Evolutionary conservation across 441 rosid species (phyloP), one percentile per base, ranked within the genome.

Genomic region (Lepidium campestre): DNA sequence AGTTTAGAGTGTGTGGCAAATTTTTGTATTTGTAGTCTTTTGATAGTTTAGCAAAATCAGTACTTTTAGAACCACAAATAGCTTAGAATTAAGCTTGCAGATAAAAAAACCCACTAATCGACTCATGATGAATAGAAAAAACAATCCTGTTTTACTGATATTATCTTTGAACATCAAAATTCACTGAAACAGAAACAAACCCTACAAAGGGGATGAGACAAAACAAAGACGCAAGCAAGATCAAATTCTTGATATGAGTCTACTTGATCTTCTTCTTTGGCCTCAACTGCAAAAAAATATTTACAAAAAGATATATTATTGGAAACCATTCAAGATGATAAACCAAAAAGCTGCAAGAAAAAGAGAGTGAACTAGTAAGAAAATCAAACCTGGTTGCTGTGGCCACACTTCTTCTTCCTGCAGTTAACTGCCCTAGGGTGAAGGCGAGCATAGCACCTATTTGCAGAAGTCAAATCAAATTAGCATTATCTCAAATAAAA

Each of bases 231-330:
- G n/a, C 61, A 65, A 34, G 41, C 54, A 57, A 65, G 41, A 36
- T 10, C 13, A 3, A 44, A 49, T 57, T 6, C n/a, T 40, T 41
- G 62, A 18, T 4, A 42, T 0, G 58, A 47, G 76, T 78, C 65
- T 77, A 89, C 90, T 89, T 89, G 86, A 82, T 85, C 91, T 92
- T 90, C 81, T 78, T 84, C 85, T 84, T 84, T 10, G 92, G 88
- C 92, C 92, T 84, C 85, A 86, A 77, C 89, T 86, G 83, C 74
- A 74, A 44, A 42, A 25, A 5, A 10, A n/a, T n/a, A n/a, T n/a
- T n/a, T n/a, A n/a, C n/a, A n/a, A n/a, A 23, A 17, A 8, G 1
- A 11, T 18, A 17, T 5, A 4, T 52, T n/a, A 29, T 1, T 48
- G 48, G 39, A 32, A 15, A 29, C 2, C 2, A 42, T 2, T 12